These are phyloP conservation scores for Leishmania tropica DNA, from an alignment of 208 protist species.

Conservation along the genomic window DNA sequence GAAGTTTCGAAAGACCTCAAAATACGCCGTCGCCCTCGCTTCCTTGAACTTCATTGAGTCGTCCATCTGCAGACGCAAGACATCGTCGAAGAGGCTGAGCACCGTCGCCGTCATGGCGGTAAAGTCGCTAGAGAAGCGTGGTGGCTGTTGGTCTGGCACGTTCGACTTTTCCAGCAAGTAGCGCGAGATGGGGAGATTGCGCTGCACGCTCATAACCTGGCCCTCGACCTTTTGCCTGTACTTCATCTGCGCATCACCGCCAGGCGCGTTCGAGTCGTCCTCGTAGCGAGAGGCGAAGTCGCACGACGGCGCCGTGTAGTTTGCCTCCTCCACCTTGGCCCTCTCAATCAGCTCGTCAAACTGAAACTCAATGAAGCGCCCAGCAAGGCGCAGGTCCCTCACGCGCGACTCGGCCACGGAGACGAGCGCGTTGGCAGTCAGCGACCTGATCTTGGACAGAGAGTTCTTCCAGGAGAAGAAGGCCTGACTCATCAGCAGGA, in stretches of 20 bases:
- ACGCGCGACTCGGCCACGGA: slow-evolving; percentile 83
- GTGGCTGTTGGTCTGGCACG: slow-evolving; percentile 25
- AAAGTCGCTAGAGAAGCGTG: slow-evolving; percentile 80
- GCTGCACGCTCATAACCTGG: slow-evolving; percentile 63
- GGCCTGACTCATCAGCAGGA: slow-evolving; percentile 80
- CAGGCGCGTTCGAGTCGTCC: slow-evolving; percentile 53
- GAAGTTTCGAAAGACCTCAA: slow-evolving; percentile 85
- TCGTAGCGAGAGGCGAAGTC: slow-evolving; percentile 62
- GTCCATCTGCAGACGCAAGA: slow-evolving; percentile 75
- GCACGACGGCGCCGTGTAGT: slow-evolving; percentile 42
- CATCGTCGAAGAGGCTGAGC: slow-evolving; percentile 85
- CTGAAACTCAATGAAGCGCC: slow-evolving; percentile 82
- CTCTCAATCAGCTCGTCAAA: slow-evolving; percentile 75
- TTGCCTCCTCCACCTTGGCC: slow-evolving; percentile 59
- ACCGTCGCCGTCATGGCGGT: slow-evolving; percentile 61
- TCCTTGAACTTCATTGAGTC: slow-evolving; percentile 87
- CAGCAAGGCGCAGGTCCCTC: slow-evolving; percentile 78
- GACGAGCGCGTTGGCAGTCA: slow-evolving; percentile 80
- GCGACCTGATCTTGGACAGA: slow-evolving; percentile 75
- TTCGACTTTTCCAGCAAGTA: slow-evolving; percentile 60
- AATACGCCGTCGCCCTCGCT: slow-evolving; percentile 71
- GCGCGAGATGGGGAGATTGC: slow-evolving; percentile 51
- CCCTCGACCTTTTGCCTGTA: slow-evolving; percentile 64
- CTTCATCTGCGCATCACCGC: slow-evolving; percentile 58
- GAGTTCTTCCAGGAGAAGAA: slow-evolving; percentile 77